Percentiles rank a stretch among this genome's conserved stretches.
Conservation (phyloP, 495 filamentous ascomycete genomes). For the Trichoderma gamsii region DNA sequence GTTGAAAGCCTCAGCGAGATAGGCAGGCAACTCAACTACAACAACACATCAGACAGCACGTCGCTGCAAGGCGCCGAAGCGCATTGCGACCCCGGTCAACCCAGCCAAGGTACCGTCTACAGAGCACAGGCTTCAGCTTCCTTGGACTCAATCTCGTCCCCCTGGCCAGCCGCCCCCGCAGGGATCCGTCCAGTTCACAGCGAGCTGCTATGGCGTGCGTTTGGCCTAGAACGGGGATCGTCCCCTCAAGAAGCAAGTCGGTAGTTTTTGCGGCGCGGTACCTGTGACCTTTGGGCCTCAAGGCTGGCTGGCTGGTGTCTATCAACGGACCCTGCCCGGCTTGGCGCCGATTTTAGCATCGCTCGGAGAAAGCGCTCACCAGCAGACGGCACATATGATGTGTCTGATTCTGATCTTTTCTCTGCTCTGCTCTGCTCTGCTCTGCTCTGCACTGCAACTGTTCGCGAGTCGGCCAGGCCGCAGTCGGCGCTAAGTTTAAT, state of each 20-base stretch:
- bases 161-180: neutral
- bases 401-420: constrained; percentile 7
- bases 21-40: too few species aligned
- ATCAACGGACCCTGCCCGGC: neutral
- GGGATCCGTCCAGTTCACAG: neutral
- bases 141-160: neutral
- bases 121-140: neutral
- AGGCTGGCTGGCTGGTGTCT: neutral
- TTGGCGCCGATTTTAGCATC: constrained; percentile 3
- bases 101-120: neutral
- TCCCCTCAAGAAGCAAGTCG: neutral
- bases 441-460: neutral
- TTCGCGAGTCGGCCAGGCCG: constrained; percentile 11
- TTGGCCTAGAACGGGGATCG: neutral
- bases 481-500: neutral
- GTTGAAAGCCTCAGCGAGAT: too few species aligned
- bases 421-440: neutral
- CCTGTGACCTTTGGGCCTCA: neutral
- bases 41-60: too few species aligned
- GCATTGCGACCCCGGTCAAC: too few species aligned
- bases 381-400: constrained; percentile 5
- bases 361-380: neutral
- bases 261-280: neutral
- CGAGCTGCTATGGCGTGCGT: constrained; percentile 1
- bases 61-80: too few species aligned